Base-by-base conservation (phyloP, 305 asterid species). In the Fraxinus nigra region DNA sequence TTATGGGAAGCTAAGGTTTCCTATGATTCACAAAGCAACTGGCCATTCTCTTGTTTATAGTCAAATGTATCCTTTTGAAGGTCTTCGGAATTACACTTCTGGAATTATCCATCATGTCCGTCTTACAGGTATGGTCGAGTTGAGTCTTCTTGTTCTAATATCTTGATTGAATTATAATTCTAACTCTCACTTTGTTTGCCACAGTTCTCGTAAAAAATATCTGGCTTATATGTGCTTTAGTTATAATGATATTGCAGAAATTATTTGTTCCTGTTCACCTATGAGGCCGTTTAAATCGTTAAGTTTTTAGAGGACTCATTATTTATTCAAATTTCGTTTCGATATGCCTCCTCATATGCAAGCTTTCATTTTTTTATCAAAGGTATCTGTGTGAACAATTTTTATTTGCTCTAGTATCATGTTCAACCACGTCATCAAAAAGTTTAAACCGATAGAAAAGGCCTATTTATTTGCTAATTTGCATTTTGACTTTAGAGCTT, bases 31-130 rank as follows among this genome's bases (percentile, higher is more conserved):
- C 87, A 89, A 82, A 84, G 93, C 92, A 16, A 87, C 77, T 0
- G 99, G 99, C 26, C 75, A 90, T 78, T 92, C 99, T 33, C 92
- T 91, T 16, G 72, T 94, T 72, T 95, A 94, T 83, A 89, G 59
- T 51, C 99, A 95, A 75, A 93, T 94, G 22, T 95, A 95, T 84
- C 97, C 98, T 56, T 95, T 87, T 76, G 82, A 91, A 81, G 97
- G 98, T 72, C 90, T 95, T 83, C 88, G 85, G 82, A 95, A 95
- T 81, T 95, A 95, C 90, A 92, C 98, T 76, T 94, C 99, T 5
- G 97, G 99, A 76, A 92, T 93, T 77, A 93, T 95, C 67, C 99
- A 95, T 86, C 99, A 94, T 77, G 97, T 88, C 70, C 97, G 91
- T 67, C 96, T 95, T 76, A 90, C 90, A 37, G 99, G 98, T 94